Evolutionary conservation across 164 flowering plant species (phyloP), one percentile per base, ranked within the genome.

Genomic region (Aristolochia fimbriata): DNA sequence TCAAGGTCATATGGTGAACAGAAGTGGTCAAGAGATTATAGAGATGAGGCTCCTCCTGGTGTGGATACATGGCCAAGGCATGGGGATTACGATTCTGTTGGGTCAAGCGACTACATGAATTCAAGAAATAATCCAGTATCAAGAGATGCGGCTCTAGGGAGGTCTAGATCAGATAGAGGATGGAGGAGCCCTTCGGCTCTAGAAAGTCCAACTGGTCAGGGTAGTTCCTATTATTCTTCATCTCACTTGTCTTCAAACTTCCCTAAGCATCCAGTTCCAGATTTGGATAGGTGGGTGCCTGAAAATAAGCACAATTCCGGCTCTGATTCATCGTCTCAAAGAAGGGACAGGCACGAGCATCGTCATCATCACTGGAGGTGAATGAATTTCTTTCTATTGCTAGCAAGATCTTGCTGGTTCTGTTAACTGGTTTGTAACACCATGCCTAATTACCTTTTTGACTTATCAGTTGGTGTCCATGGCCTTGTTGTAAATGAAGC

Each of bases 41-140:
- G 78, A 62, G 87, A 85, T 62, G 85, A 81, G 49, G 83, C 73
- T 0, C 90, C 91, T 51, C 88, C 88, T 37, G 69, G 68, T 48
- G 48, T 49, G 30, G 71, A 72, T 70, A 68, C 76, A 20, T 67
- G 72, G 43, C 78, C 74, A 17, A 75, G 85, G 53, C 76, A 77
- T 62, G 68, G 72, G 30, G 55, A 61, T 60, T 57, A 64, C 62
- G 83, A 79, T 57, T 65, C 62, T 51, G 57, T 57, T 59, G 64
- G 65, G 65, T 20, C 62, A 58, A 43, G 58, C 19, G 73, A 74
- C 30, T 68, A 65, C 54, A 55, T 64, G n/a, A 71, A 71, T 67
- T 62, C 80, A 21, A 73, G 83, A 70, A 58, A 63, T 62, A 60
- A 64, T 66, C 60, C 65, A 4, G 60, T 21, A 43, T 63, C 80